These are phyloP conservation scores for Micractinium sp. DNA, from an alignment of 139 green algal genomes.

Conservation along the genomic window DNA sequence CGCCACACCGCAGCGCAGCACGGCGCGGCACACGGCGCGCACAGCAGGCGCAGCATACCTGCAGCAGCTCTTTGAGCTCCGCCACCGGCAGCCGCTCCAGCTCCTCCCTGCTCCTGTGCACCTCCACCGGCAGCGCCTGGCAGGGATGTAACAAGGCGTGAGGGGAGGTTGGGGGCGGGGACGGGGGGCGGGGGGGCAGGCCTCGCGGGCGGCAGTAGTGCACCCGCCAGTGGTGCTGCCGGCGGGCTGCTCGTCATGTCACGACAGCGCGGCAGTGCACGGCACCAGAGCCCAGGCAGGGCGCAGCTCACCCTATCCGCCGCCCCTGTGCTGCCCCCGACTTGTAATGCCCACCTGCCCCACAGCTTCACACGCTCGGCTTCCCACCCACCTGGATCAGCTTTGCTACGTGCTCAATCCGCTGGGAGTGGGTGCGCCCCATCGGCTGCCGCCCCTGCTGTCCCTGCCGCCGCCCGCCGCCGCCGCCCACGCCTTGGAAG, in stretches of 20 bases:
- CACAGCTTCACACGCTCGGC: too few species aligned
- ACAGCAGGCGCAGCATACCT: not conserved
- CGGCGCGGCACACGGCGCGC: not conserved
- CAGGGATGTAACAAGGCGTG: not conserved
- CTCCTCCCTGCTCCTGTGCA: constrained; percentile 47
- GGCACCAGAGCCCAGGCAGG: not conserved
- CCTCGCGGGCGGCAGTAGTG: not conserved
- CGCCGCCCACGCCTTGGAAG: constrained; percentile 1
- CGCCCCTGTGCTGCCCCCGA: too few species aligned
- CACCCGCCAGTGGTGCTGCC: not conserved
- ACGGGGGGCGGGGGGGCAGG: not conserved
- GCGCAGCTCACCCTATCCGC: too few species aligned
- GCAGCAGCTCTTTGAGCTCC: constrained; percentile 50
- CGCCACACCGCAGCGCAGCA: too few species aligned
- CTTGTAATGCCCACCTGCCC: too few species aligned
- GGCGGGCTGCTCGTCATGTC: too few species aligned
- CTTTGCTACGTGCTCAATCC: constrained; percentile 6
- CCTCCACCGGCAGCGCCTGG: constrained; percentile 57
- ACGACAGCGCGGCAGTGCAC: too few species aligned
- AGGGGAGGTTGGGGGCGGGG: not conserved
- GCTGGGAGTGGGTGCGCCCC: constrained; percentile 7
- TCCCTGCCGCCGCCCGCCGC: too few species aligned
- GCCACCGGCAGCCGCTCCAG: constrained; percentile 42
- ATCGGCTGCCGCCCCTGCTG: not conserved
- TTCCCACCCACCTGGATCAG: constrained; percentile 20